Conservation (phyloP, 2,329 filamentous ascomycete genomes). For the Fusarium buxicola region DNA sequence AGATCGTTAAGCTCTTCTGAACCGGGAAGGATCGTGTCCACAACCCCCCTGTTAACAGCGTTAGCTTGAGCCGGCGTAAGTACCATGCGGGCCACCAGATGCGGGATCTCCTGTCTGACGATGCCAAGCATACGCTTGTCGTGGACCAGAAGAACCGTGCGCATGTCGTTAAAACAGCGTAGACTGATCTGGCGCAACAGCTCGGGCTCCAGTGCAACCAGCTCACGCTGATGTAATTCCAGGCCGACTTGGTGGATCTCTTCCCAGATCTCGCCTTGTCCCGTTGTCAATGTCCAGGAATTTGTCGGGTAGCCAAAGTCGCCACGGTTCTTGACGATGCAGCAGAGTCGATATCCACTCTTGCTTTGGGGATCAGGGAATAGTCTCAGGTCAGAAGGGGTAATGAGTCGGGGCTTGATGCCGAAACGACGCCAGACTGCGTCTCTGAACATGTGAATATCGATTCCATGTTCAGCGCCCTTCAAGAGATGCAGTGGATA, state of each 20-base stretch:
- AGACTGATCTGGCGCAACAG: conserved; percentile 52
- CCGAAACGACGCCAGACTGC: conserved; percentile 45
- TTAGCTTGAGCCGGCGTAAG: conserved; percentile 46
- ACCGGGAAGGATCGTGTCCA: conserved; percentile 51
- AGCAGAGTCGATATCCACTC: conserved; percentile 48
- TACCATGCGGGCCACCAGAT: conserved; percentile 41
- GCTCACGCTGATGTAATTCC: conserved; percentile 55
- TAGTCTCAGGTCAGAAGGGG: conserved; percentile 50
- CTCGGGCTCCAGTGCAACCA: conserved; percentile 47
- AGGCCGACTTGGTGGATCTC: conserved; percentile 54
- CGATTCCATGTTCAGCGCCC: conserved; percentile 52
- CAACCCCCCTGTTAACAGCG: conserved; percentile 45
- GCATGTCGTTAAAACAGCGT: conserved; percentile 55
- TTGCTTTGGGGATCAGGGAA: conserved; percentile 41
- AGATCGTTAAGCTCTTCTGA: conserved; percentile 44
- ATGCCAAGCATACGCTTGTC: conserved; percentile 58
- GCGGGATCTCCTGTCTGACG: conserved; percentile 50
- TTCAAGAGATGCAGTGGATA: conserved; percentile 53
- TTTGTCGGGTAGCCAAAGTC: neutral
- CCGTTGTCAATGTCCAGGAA: conserved; percentile 24
- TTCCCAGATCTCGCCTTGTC: conserved; percentile 46
- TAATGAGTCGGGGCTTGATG: conserved; percentile 50
- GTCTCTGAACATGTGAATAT: conserved; percentile 54
- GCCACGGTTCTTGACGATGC: conserved; percentile 28
- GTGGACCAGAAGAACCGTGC: conserved; percentile 55